Conservation (phyloP, 1,139 yeast species). For the Candida sp. region DNA sequence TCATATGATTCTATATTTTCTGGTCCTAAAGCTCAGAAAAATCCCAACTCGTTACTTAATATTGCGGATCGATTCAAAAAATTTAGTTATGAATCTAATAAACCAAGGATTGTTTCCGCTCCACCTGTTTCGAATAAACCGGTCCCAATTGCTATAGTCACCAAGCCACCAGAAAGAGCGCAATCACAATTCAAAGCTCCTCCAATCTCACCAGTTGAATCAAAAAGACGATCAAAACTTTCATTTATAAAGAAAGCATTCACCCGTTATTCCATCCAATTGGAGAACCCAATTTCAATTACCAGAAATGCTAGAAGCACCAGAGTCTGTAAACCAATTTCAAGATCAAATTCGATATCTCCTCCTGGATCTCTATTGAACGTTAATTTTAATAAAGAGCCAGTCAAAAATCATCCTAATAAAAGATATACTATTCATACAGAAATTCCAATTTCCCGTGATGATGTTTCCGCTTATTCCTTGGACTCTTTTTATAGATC, state of each 20-base stretch:
- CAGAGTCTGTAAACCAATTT: constrained; percentile 1
- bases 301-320: not conserved
- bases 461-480: not conserved
- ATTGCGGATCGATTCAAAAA: not conserved
- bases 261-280: not conserved
- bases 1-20: not conserved
- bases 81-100: not conserved
- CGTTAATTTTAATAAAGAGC: not conserved
- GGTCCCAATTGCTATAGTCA: not conserved
- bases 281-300: not conserved
- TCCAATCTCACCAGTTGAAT: not conserved
- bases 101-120: not conserved
- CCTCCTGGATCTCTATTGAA: not conserved
- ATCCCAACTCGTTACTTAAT: not conserved
- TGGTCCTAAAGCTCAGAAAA: not conserved
- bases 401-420: not conserved
- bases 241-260: not conserved
- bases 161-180: not conserved
- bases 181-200: not conserved
- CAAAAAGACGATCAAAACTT: not conserved
- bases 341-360: not conserved
- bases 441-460: not conserved
- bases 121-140: not conserved
- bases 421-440: not conserved
- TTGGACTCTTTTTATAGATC: not conserved